A percentile compares a stretch with the other conserved stretches of the same genome.
These are phyloP conservation scores for Amanita fuliginea DNA, from an alignment of 768 basidiomycete genomes.

Conservation along the genomic window DNA sequence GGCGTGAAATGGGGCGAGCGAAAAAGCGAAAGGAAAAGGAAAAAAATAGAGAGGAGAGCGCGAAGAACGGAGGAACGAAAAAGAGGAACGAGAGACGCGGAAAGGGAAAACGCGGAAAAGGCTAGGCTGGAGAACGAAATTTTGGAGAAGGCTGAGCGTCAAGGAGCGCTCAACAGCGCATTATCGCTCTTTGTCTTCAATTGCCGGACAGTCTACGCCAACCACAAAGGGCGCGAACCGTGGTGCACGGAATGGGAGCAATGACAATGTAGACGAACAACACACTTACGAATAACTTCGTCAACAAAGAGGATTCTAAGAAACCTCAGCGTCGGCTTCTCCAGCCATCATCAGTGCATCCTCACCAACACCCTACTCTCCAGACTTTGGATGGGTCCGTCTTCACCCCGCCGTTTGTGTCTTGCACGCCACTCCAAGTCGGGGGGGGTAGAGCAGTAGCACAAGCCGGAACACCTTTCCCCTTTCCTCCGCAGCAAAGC, in stretches of 20 bases:
- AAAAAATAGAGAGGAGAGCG: conserved; percentile 65
- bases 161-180: conserved; percentile 21
- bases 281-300: conserved; percentile 14
- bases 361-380: conserved; percentile 18
- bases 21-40: conserved; percentile 67
- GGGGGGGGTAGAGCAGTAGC: conserved; percentile 24
- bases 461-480: conserved; percentile 18
- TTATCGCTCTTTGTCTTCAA: conserved; percentile 35
- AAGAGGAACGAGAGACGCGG: conserved; percentile 42
- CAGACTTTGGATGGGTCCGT: no score
- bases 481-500: conserved; percentile 17
- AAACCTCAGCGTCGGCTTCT: conserved; percentile 26
- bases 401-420: no score
- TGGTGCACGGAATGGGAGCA: conserved; percentile 13
- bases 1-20: conserved; percentile 68
- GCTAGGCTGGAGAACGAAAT: conserved; percentile 23
- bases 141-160: conserved; percentile 16
- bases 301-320: conserved; percentile 50
- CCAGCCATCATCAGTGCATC: conserved; percentile 16
- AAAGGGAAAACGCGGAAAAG: conserved; percentile 30
- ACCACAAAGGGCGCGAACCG: conserved; percentile 32
- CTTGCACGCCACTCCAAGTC: conserved; percentile 11
- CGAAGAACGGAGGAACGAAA: conserved; percentile 60
- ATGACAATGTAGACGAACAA: conserved; percentile 25
- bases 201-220: conserved; percentile 13